Conservation (phyloP, 805 yeast species). For the Blastobotrys chiropterorum region DNA sequence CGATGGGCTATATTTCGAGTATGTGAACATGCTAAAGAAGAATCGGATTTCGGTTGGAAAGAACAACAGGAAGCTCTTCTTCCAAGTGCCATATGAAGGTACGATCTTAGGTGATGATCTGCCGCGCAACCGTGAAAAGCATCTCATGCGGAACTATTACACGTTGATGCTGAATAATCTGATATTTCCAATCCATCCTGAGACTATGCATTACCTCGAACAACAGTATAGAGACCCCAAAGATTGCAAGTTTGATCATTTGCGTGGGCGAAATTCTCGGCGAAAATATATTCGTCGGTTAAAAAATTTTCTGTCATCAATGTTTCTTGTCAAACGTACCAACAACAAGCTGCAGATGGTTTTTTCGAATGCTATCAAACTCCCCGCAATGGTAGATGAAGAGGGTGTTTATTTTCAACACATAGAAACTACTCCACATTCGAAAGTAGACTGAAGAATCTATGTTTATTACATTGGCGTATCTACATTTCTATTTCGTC, state of each 20-base stretch:
- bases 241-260: background rate
- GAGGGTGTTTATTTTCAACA: background rate
- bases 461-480: background rate
- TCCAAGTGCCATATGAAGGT: constrained; percentile 10
- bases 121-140: constrained; percentile 13
- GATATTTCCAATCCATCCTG: constrained; percentile 16
- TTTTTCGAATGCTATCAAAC: background rate
- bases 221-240: constrained; percentile 3
- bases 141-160: constrained; percentile 12
- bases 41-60: constrained; percentile 13
- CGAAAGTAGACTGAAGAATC: too few relatives aligned
- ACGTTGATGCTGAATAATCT: constrained; percentile 7
- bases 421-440: too few relatives aligned
- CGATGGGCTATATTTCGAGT: constrained; percentile 12
- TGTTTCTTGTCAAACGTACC: constrained; percentile 8
- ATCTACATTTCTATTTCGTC: background rate
- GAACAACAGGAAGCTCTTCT: constrained; percentile 19
- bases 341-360: constrained; percentile 9
- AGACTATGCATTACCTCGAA: constrained; percentile 11
- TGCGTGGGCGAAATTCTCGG: background rate
- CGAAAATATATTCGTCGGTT: background rate
- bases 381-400: background rate
- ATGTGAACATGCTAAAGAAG: constrained; percentile 9
- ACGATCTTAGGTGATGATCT: constrained; percentile 17
- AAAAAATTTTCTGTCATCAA: background rate